A percentile compares a stretch with the other conserved stretches of the same genome.
These are phyloP conservation scores for Emergomyces pasteurianus DNA, from an alignment of 2,329 filamentous ascomycete species.

Conservation along the genomic window DNA sequence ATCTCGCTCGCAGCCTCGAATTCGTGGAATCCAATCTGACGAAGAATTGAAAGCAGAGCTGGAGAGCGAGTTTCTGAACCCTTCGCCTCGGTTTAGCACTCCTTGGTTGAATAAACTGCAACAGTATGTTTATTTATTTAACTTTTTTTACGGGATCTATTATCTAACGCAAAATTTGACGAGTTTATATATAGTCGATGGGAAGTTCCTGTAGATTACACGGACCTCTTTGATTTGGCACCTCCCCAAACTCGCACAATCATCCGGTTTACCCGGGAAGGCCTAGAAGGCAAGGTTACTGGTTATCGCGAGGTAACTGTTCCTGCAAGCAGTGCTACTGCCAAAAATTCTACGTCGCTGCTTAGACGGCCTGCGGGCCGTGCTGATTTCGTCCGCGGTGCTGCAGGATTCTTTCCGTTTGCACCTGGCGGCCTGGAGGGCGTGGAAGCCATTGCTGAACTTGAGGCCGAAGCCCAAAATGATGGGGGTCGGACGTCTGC, in stretches of 20 bases:
- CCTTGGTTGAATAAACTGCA: conserved; percentile 85
- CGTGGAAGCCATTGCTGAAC: conserved; percentile 71
- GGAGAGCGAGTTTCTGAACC: conserved; percentile 65
- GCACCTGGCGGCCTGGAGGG: conserved; percentile 79
- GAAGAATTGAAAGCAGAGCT: conserved; percentile 58
- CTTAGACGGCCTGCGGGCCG: conserved; percentile 73
- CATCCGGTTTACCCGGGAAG: conserved; percentile 81
- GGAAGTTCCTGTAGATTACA: conserved; percentile 69
- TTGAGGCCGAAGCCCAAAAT: conserved; percentile 60
- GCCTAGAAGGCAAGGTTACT: conserved; percentile 81
- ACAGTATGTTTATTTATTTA: conserved; percentile 51
- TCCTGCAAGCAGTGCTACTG: conserved; percentile 75
- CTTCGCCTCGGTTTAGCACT: conserved; percentile 64
- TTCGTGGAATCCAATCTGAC: conserved; percentile 29
- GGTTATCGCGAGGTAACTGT: conserved; percentile 92
- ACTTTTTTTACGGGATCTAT: background rate
- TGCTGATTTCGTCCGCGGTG: conserved; percentile 85
- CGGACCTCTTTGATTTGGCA: conserved; percentile 74
- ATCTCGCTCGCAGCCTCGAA: conserved; percentile 2
- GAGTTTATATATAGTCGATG: conserved; percentile 44
- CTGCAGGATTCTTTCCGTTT: conserved; percentile 88
- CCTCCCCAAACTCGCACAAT: conserved; percentile 91
- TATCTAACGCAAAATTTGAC: conserved; percentile 3
- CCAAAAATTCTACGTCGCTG: conserved; percentile 89
- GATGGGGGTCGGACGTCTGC: conserved; percentile 36